Base-by-base conservation (phyloP, 2,329 filamentous ascomycete genomes). In the Fusarium continuum region DNA sequence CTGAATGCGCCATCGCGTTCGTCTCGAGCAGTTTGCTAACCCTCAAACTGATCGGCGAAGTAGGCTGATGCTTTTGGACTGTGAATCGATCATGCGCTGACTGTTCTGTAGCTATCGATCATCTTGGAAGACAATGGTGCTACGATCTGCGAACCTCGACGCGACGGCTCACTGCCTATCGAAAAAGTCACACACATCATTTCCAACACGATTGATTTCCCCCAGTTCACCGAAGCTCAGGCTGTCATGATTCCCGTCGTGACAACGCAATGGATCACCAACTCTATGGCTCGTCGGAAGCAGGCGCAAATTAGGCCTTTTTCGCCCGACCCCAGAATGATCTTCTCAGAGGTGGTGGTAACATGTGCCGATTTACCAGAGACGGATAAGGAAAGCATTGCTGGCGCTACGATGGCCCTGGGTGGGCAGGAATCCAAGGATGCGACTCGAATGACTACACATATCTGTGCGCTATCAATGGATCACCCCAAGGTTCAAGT, bases 341-440 rank as follows among this genome's bases (percentile, higher is more conserved):
- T 97, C 74, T 91, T 99, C 77, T 91, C 91, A 46, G 89, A 92
- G 67, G 90, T 98, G 35, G 85, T 91, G 23, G 83, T 97, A 16
- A 90, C 89, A 26, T 96, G 91, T 72, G 92, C 89, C 40, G 91
- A 95, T 70, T 86, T 99, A 40, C 95, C 95, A 0, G 81, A 87
- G 29, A 90, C 88, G 29, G 95, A 99, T 76, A 91, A 93, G 74
- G 94, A 98, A 77, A 91, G 93, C 10, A 97, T 99, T 53, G 87
- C 91, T 32, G 95, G 93, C 10, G 94, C 92, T 2, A 91, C 94
- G 3, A 80, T 97, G 71, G 94, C 95, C 0, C 88, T 97, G 78
- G 95, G 95, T 19, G 95, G 95, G 14, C 85, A 91, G 69, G 91
- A 93, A 72, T 89, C 88, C 19, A 85, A 87, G 44, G 84, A 86